phyloP scores from a whole-genome alignment of 768 basidiomycete genomes.

The Tylopilus plumbeoviolaceoides region DNA sequence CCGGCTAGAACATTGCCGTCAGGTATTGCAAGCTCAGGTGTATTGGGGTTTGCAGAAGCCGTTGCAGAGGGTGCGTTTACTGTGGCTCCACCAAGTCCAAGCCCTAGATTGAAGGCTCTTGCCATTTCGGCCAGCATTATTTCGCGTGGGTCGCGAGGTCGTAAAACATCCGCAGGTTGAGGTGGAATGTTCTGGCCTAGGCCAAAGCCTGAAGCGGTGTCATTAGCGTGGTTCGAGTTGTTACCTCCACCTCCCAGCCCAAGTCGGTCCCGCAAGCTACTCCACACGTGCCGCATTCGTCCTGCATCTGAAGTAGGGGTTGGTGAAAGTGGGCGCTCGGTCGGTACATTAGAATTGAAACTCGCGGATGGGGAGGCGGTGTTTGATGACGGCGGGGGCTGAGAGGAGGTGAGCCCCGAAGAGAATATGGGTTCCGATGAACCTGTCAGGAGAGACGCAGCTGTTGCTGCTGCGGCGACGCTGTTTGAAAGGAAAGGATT shows the following conservation, averaged over 20 bases:
- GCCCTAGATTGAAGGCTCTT: constrained; percentile 70
- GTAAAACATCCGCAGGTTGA: constrained; percentile 10
- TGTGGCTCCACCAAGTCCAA: constrained; percentile 41
- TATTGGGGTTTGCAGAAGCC: constrained; percentile 1
- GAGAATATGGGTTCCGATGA: constrained; percentile 62
- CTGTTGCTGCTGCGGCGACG: constrained; percentile 90
- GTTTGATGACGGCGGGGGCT: constrained; percentile 10
- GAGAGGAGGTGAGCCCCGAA: constrained; percentile 46
- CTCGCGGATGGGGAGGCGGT: constrained; percentile 10
- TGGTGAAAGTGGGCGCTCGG: constrained; percentile 37
- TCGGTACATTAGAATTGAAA: constrained; percentile 15
- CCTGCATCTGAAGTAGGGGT: constrained; percentile 37
- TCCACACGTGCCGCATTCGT: constrained; percentile 64
- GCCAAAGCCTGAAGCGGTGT: constrained; percentile 1
- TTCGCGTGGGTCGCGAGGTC: constrained; percentile 51
- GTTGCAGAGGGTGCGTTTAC: constrained; percentile 1
- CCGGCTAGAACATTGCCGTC: constrained; percentile 1
- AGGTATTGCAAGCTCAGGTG: constrained; percentile 6
- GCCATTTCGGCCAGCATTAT: constrained; percentile 80
- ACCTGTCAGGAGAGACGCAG: constrained; percentile 77
- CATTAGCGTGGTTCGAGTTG: constrained; percentile 12
- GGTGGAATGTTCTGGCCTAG: constrained; percentile 6
- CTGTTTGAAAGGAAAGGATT: constrained; percentile 34
- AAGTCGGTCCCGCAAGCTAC: constrained; percentile 62
- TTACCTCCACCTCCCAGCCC: constrained; percentile 40